A percentile compares a stretch with the other conserved stretches of the same genome.
These are phyloP conservation scores for Blumeria graminis DNA, from an alignment of 2,329 filamentous ascomycete species.

Conservation along the genomic window DNA sequence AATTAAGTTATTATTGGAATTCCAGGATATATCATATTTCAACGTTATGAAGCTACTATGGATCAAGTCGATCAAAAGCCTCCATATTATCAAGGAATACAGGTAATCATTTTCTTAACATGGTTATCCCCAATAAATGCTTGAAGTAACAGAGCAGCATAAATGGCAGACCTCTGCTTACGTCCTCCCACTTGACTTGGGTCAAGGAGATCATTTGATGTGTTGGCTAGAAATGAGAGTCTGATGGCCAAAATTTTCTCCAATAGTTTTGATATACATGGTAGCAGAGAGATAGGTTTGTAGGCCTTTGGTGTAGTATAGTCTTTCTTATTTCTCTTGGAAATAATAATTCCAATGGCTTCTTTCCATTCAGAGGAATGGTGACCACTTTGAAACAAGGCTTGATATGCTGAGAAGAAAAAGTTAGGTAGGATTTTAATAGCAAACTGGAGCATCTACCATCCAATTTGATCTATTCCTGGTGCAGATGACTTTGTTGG, in stretches of 20 bases:
- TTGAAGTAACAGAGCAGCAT: background rate
- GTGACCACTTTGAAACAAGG: too few relatives aligned
- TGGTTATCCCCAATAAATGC: background rate
- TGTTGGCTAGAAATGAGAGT: background rate
- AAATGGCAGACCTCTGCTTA: background rate
- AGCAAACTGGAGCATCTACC: too few relatives aligned
- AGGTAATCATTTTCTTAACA: background rate
- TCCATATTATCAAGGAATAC: background rate
- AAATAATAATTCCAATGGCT: slow-evolving; percentile 1
- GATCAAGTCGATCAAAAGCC: background rate
- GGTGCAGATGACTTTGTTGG: too few relatives aligned
- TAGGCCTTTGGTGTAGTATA: too few relatives aligned
- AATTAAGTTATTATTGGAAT: too few relatives aligned
- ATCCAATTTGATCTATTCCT: too few relatives aligned
- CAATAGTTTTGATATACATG: background rate
- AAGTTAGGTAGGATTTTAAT: too few relatives aligned
- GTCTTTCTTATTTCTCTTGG: background rate
- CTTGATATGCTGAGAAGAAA: too few relatives aligned
- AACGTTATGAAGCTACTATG: too few relatives aligned
- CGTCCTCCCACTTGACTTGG: background rate
- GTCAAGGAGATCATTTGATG: background rate
- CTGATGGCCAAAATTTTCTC: background rate
- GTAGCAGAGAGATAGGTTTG: slow-evolving; percentile 1
- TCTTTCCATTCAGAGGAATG: too few relatives aligned
- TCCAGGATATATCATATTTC: too few relatives aligned